phyloP scores from a whole-genome alignment of 345 rosid species.

The Murraya koenigii region DNA sequence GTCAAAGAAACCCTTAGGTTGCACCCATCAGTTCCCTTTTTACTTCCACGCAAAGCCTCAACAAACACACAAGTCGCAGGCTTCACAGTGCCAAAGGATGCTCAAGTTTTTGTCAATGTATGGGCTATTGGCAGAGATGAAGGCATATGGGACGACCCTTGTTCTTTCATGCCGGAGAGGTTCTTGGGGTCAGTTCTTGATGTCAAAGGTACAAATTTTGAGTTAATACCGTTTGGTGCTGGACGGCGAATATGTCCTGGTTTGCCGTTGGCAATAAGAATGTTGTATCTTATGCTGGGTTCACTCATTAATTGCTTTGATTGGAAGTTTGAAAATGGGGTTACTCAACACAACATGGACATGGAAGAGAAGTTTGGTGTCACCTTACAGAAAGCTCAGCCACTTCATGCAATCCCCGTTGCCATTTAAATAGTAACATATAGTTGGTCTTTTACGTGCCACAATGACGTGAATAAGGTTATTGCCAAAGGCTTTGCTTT shows the following conservation, averaged over 20 bases:
- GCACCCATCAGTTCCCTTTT: slow-evolving; percentile 39
- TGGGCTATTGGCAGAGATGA: slow-evolving; percentile 55
- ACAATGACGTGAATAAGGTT: too few species aligned
- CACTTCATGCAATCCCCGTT: slow-evolving; percentile 31
- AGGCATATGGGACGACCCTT: slow-evolving; percentile 31
- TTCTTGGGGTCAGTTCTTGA: slow-evolving; percentile 39
- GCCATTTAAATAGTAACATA: not conserved
- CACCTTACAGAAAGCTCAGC: slow-evolving; percentile 29
- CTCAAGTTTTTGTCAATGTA: slow-evolving; percentile 42
- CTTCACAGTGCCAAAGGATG: slow-evolving; percentile 35
- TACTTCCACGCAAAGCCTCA: slow-evolving; percentile 41
- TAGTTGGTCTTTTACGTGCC: too few species aligned
- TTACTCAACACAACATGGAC: slow-evolving; percentile 22
- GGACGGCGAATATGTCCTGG: slow-evolving; percentile 52
- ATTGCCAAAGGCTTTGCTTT: too few species aligned
- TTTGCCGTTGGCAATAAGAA: slow-evolving; percentile 36
- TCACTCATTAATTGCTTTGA: slow-evolving; percentile 39
- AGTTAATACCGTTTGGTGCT: slow-evolving; percentile 41
- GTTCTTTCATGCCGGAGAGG: slow-evolving; percentile 37
- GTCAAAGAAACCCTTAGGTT: slow-evolving; percentile 51
- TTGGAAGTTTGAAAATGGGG: slow-evolving; percentile 35
- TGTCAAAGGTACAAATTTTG: slow-evolving; percentile 31
- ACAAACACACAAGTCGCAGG: slow-evolving; percentile 26
- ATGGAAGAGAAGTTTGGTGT: slow-evolving; percentile 46
- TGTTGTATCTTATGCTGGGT: slow-evolving; percentile 38